phyloP scores from a whole-genome alignment of 2,329 filamentous ascomycete genomes.

The Fonsecaea monophora region DNA sequence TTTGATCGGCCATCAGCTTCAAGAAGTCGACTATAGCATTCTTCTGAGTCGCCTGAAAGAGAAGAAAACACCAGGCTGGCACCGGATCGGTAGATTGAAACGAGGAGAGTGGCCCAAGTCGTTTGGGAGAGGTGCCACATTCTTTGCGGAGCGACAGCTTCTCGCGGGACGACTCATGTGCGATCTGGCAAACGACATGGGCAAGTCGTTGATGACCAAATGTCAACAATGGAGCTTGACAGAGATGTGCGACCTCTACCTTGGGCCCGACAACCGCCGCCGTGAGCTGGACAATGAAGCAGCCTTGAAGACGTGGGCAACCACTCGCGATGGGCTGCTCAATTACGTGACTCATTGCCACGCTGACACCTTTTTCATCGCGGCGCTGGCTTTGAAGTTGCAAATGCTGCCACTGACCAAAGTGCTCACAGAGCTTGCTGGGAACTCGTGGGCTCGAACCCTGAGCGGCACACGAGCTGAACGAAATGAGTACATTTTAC shows the following conservation, averaged over 20 bases:
- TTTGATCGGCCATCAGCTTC: conserved; percentile 91
- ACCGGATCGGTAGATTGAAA: conserved; percentile 85
- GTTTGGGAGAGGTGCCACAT: conserved; percentile 83
- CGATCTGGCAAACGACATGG: conserved; percentile 93
- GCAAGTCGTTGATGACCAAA: conserved; percentile 95
- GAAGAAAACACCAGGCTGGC: conserved; percentile 93
- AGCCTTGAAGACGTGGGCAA: conserved; percentile 85
- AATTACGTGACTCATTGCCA: conserved; percentile 95
- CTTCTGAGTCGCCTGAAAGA: conserved; percentile 85
- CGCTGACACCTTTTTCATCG: conserved; percentile 93
- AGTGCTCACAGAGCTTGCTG: conserved; percentile 92
- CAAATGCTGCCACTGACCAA: conserved; percentile 95
- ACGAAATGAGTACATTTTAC: conserved; percentile 97
- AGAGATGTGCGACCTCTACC: conserved; percentile 94
- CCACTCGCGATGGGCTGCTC: conserved; percentile 82
- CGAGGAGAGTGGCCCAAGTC: conserved; percentile 84
- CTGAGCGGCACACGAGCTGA: conserved; percentile 94
- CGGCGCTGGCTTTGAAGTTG: conserved; percentile 83
- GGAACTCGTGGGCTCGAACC: conserved; percentile 97
- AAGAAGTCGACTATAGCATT: conserved; percentile 94
- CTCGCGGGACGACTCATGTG: conserved; percentile 89
- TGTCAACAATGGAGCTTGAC: conserved; percentile 98
- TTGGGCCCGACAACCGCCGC: conserved; percentile 73
- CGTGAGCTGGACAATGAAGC: conserved; percentile 88
- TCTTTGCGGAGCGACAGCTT: conserved; percentile 90